These are phyloP conservation scores for Candida arabinofermentans DNA, from an alignment of 805 yeast genomes.

Conservation along the genomic window DNA sequence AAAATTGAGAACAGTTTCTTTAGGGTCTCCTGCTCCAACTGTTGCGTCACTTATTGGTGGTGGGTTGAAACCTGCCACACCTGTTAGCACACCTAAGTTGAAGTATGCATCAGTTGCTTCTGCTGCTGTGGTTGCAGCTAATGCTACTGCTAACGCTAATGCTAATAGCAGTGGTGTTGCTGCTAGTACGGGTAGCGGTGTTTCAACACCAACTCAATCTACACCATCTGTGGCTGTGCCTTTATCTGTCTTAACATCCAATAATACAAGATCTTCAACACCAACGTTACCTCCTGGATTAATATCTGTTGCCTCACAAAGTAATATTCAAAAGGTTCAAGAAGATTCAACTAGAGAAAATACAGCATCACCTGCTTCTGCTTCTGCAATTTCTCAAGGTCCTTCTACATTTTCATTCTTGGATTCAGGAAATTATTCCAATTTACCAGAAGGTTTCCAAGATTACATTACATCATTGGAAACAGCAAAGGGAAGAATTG, in stretches of 20 bases:
- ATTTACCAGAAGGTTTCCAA: conserved; percentile 25
- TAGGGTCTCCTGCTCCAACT: conserved; percentile 11
- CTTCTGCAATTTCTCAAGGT: background rate
- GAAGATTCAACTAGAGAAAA: conserved; percentile 9
- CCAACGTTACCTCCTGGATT: conserved; percentile 3
- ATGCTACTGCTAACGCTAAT: background rate
- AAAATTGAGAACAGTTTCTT: conserved; percentile 8
- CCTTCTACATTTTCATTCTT: conserved; percentile 14
- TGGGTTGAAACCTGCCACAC: conserved; percentile 25
- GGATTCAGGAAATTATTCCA: conserved; percentile 19
- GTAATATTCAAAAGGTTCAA: background rate
- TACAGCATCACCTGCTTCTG: conserved; percentile 12
- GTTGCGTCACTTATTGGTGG: conserved; percentile 9
- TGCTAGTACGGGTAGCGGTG: no score
- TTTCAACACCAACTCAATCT: no score
- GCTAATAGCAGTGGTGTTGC: conserved; percentile 2
- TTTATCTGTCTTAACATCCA: conserved; percentile 2
- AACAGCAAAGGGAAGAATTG: conserved; percentile 29
- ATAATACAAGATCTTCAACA: conserved; percentile 1
- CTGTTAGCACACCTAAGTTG: conserved; percentile 37
- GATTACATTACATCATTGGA: conserved; percentile 27
- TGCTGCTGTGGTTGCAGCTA: no score
- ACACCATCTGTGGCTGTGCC: background rate
- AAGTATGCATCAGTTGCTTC: conserved; percentile 30
- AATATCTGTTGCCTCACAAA: background rate